Conservation (phyloP, 2,329 filamentous ascomycete species). For the Calonectria naviculata region DNA sequence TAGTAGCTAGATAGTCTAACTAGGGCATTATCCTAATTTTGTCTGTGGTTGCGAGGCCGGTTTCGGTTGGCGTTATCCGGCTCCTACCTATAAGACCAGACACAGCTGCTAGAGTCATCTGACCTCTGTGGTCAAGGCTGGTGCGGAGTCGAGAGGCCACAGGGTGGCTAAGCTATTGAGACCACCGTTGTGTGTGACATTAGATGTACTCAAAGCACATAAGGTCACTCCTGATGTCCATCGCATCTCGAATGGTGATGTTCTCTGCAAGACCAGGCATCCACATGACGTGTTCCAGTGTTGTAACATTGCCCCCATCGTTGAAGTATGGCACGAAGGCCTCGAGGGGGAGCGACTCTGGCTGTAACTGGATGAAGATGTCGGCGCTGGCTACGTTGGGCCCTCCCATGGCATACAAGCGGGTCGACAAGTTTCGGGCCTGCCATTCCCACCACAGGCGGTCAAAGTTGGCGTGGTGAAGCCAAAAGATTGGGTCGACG, state of each 20-base stretch:
- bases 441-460: background rate
- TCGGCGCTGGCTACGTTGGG: background rate
- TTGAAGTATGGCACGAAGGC: background rate
- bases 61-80: too few species aligned
- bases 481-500: background rate
- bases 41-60: too few species aligned
- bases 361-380: background rate
- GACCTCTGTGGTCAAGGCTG: too few species aligned
- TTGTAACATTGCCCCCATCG: background rate
- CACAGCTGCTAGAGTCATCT: too few species aligned
- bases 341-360: background rate
- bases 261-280: background rate
- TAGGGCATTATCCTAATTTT: too few species aligned
- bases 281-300: background rate
- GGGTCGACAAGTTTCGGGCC: background rate
- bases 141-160: too few species aligned
- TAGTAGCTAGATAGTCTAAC: too few species aligned
- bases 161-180: too few species aligned
- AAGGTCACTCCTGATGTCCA: background rate
- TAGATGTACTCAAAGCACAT: background rate
- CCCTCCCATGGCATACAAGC: background rate
- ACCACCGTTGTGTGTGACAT: background rate
- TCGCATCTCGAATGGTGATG: background rate
- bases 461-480: background rate
- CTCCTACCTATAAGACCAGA: too few species aligned